Evolutionary conservation across 495 filamentous ascomycete species (phyloP).

Genomic region (Talaromyces borbonicus): DNA sequence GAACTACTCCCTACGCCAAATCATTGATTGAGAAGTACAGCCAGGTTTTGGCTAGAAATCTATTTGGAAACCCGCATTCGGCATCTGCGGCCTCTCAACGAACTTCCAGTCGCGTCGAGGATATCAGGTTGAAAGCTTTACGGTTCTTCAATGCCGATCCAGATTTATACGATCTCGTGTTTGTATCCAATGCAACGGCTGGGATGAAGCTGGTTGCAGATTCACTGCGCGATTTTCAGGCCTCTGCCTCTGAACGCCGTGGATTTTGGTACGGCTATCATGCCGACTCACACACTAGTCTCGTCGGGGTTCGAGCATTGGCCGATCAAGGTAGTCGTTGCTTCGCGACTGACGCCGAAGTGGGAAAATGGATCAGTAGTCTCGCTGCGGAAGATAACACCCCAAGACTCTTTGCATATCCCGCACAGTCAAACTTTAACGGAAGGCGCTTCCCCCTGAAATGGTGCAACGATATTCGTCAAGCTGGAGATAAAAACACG

Average conservation of each 20-base stretch:
- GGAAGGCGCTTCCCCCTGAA: constrained; percentile 63
- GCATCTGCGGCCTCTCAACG: constrained; percentile 70
- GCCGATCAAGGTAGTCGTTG: constrained; percentile 51
- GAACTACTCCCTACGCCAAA: constrained; percentile 71
- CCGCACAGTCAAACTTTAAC: constrained; percentile 90
- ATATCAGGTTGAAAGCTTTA: constrained; percentile 61
- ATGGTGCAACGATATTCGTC: constrained; percentile 54
- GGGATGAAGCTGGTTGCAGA: constrained; percentile 82
- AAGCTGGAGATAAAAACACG: constrained; percentile 12
- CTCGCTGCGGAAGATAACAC: constrained; percentile 12
- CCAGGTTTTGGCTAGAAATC: constrained; percentile 60
- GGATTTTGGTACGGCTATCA: constrained; percentile 83
- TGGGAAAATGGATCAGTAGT: constrained; percentile 55
- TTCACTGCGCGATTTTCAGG: constrained; percentile 49
- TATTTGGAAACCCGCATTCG: constrained; percentile 91
- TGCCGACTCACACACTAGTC: constrained; percentile 75
- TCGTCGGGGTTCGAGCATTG: constrained; percentile 73
- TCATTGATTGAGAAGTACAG: constrained; percentile 73
- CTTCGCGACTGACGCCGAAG: constrained; percentile 53
- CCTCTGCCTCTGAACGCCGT: constrained; percentile 10
- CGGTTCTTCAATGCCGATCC: constrained; percentile 80
- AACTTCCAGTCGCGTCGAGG: constrained; percentile 64
- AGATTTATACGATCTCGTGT: constrained; percentile 76
- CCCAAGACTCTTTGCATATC: constrained; percentile 63
- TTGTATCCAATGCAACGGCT: constrained; percentile 87